Conservation (phyloP, 1,284 basidiomycete genomes). For the Puccinia polysora region DNA sequence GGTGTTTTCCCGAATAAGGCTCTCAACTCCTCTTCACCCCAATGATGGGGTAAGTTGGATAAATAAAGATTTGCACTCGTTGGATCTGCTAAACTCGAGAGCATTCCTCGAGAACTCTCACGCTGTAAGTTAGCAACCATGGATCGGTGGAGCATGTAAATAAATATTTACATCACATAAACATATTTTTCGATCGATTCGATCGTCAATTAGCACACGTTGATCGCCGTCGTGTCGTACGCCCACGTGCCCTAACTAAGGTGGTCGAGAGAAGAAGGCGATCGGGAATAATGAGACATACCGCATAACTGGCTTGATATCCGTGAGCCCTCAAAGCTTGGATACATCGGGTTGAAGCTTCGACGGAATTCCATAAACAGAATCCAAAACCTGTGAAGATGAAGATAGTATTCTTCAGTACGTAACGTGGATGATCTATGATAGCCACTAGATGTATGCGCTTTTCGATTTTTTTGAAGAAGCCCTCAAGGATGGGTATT, state of each 20-base stretch:
- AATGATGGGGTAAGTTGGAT: constrained; percentile 31
- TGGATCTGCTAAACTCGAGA: constrained; percentile 29
- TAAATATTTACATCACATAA: too few species aligned
- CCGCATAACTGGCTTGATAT: constrained; percentile 35
- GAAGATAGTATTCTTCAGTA: neutral
- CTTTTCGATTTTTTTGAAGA: neutral
- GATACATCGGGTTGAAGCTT: constrained; percentile 20
- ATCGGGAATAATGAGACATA: neutral
- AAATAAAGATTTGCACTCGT: constrained; percentile 36
- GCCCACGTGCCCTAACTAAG: too few species aligned
- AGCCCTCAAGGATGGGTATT: too few species aligned
- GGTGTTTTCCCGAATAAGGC: constrained; percentile 25
- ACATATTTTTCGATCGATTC: too few species aligned
- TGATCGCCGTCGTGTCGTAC: too few species aligned
- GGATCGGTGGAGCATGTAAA: neutral
- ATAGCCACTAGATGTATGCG: neutral
- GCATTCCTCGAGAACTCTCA: constrained; percentile 34
- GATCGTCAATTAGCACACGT: too few species aligned
- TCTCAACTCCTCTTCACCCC: constrained; percentile 21
- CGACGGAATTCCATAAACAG: constrained; percentile 25
- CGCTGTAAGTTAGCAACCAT: neutral
- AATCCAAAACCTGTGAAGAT: constrained; percentile 25
- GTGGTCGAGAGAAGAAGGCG: neutral
- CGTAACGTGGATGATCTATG: neutral
- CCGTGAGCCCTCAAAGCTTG: constrained; percentile 17